Evolutionary conservation across 345 rosid genomes (phyloP).

Genomic region (Alliaria petiolata): DNA sequence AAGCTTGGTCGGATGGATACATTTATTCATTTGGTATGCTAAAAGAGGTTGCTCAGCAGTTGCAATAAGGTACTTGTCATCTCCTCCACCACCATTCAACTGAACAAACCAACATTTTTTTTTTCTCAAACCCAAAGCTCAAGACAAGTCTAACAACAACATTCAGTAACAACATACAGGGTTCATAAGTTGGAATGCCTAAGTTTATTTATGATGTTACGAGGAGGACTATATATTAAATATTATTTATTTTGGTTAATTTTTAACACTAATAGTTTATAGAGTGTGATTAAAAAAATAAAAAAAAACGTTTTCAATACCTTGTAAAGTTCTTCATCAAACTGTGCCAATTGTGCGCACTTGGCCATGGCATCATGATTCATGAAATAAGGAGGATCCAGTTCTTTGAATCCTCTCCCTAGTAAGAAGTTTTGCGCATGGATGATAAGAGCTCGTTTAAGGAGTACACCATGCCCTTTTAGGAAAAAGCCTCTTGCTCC

Average conservation of each 20-base stretch:
- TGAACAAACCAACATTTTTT: constrained; percentile 20
- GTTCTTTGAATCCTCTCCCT: constrained; percentile 54
- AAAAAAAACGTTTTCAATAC: constrained; percentile 15
- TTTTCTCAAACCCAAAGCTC: neutral
- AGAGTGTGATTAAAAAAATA: too few relatives aligned
- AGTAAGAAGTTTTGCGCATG: constrained; percentile 71
- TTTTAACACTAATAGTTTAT: too few relatives aligned
- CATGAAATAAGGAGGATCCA: constrained; percentile 90
- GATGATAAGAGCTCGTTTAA: constrained; percentile 83
- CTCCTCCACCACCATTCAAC: constrained; percentile 97
- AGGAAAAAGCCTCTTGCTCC: constrained; percentile 88
- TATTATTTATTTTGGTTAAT: too few relatives aligned
- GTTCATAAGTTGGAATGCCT: too few relatives aligned
- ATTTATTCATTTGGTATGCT: constrained; percentile 78
- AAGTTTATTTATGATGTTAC: too few relatives aligned
- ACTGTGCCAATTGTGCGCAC: constrained; percentile 90
- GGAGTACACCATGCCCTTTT: constrained; percentile 78
- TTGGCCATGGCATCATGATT: constrained; percentile 88
- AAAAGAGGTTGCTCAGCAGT: constrained; percentile 95
- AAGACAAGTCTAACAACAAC: neutral
- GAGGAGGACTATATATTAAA: too few relatives aligned
- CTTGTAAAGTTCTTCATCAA: constrained; percentile 95
- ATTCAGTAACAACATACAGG: too few relatives aligned
- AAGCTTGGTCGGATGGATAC: constrained; percentile 84
- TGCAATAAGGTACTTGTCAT: constrained; percentile 91